Percentiles rank a stretch among this genome's conserved stretches.
Evolutionary conservation across 2,329 filamentous ascomycete genomes (phyloP).

Genomic region (Beauveria varroae): DNA sequence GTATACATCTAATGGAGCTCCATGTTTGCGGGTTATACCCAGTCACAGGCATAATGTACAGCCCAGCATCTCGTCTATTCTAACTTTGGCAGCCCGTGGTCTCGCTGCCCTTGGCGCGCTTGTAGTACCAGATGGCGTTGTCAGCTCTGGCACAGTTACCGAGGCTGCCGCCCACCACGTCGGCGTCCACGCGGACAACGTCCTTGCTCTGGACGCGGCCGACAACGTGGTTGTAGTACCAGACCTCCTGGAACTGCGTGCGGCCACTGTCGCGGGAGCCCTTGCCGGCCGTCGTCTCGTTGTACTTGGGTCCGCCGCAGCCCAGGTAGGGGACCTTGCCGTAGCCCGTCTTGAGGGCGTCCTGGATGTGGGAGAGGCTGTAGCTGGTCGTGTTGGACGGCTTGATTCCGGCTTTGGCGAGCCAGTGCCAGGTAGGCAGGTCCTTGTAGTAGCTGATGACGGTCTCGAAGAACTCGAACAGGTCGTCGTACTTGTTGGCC

Average conservation of each 20-base stretch:
- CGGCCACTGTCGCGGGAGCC: slow-evolving; percentile 47
- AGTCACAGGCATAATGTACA: not conserved
- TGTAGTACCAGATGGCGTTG: slow-evolving; percentile 47
- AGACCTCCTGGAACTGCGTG: slow-evolving; percentile 54
- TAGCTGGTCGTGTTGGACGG: slow-evolving; percentile 54
- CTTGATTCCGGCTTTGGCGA: slow-evolving; percentile 43
- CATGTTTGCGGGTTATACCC: not conserved
- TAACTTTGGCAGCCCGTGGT: not conserved
- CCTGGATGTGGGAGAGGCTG: slow-evolving; percentile 43
- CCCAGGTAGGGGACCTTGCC: slow-evolving; percentile 53
- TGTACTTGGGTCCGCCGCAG: slow-evolving; percentile 53
- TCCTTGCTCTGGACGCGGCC: slow-evolving; percentile 48
- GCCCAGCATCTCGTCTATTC: not conserved
- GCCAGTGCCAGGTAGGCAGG: slow-evolving; percentile 54
- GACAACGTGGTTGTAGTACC: slow-evolving; percentile 58
- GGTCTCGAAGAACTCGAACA: slow-evolving; percentile 57
- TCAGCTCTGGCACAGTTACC: slow-evolving; percentile 48
- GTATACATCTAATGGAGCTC: not conserved
- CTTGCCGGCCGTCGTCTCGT: slow-evolving; percentile 49
- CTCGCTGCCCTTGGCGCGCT: slow-evolving; percentile 33
- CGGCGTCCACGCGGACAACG: slow-evolving; percentile 34
- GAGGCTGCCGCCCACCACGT: slow-evolving; percentile 38
- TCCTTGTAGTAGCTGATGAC: slow-evolving; percentile 48
- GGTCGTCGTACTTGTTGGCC: slow-evolving; percentile 48
- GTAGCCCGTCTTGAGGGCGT: slow-evolving; percentile 39